These are phyloP conservation scores for Sechiopsis laciniata DNA, from an alignment of 306 rosid species.

Conservation along the genomic window DNA sequence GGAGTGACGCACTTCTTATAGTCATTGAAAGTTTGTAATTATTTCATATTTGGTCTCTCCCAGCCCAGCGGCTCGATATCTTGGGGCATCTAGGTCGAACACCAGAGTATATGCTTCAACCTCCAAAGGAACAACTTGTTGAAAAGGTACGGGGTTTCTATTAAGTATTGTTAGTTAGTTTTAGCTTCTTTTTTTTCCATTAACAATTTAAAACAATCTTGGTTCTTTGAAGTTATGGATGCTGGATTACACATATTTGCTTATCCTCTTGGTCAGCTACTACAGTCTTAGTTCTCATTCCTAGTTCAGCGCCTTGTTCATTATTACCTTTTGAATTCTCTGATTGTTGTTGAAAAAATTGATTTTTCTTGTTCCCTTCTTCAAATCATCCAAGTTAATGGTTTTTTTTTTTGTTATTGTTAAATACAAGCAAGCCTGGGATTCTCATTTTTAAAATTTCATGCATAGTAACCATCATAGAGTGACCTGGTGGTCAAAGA, in stretches of 20 bases:
- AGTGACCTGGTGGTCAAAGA: no score
- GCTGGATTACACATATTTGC: neutral
- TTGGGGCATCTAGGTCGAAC: constrained; percentile 39
- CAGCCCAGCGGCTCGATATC: constrained; percentile 43
- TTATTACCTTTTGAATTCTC: neutral
- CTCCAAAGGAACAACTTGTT: constrained; percentile 74
- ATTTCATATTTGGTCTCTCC: constrained; percentile 10
- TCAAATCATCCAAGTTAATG: neutral
- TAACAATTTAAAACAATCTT: neutral
- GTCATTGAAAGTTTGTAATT: constrained; percentile 12
- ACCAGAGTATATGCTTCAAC: constrained; percentile 41
- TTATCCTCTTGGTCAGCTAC: neutral
- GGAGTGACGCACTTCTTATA: neutral
- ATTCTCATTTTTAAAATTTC: neutral
- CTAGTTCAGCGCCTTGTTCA: no score
- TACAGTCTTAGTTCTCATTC: no score
- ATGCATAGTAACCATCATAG: no score
- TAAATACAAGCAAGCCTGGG: neutral
- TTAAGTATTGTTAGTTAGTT: neutral
- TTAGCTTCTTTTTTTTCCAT: neutral
- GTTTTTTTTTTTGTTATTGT: neutral
- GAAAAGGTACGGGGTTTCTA: constrained; percentile 44
- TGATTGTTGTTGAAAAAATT: neutral
- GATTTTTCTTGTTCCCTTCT: neutral
- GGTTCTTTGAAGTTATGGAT: neutral